Evolutionary conservation across 164 flowering plant species (phyloP), one percentile per base, ranked within the genome.

Genomic region (Macadamia tetraphylla): DNA sequence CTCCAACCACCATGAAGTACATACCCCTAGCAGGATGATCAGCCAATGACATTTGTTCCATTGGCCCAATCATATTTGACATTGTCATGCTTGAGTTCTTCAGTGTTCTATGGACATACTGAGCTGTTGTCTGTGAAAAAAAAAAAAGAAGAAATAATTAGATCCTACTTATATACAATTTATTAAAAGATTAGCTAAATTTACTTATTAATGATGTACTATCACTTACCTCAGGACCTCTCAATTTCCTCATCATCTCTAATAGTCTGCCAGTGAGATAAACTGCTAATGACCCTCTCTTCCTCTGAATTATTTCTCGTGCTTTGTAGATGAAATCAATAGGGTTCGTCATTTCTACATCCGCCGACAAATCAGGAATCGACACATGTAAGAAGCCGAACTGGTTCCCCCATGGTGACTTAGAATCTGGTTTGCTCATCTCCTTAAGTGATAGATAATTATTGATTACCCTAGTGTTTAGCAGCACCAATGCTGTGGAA

Each of bases 401-500:
- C 9, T 63, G 64, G 29, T 62, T 82, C 0, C 87, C 87, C 87
- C 84, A 82, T 6, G 74, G 67, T 15, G 73, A 46, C 9, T 71
- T 70, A 4, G 75, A 46, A 1, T 71, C 66, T 2, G 81, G 71
- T 40, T 77, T 61, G 0, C 62, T 42, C 89, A 89, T 89, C 58
- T 86, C 88, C 60, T 74, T 11, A 4, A 83, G 51, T 1, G 86
- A 62, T 55, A 77, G 74, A 69, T 84, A 85, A 0, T 71, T 74
- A 17, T 30, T 60, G 66, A 83, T 52, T 9, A 29, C 63, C 62
- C 94, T 83, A 0, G 88, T 85, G 72, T 82, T 89, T 18, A 89
- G 79, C 69, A 89, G 31, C 65, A 87, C 88, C 62, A 85, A 9
- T 29, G 91, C 84, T 0, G 88, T 87, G 0, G 81, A 67, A 14